Evolutionary conservation across 495 filamentous ascomycete genomes (phyloP), one percentile per base, ranked within the genome.

Genomic region (Talaromyces borbonicus): DNA sequence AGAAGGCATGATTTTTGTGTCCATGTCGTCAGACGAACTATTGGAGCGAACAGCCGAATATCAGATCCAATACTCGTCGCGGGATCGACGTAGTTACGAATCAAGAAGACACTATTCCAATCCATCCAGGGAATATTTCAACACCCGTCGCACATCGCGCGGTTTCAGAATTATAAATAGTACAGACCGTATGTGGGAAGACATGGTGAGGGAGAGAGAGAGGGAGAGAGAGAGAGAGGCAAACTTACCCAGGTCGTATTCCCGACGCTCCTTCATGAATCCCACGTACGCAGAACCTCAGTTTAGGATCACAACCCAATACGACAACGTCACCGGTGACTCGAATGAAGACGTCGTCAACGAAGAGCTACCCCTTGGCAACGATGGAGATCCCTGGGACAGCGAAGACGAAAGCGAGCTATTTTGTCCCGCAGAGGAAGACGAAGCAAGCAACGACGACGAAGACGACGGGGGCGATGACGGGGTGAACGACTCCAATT

Each of bases 1-100:
- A 66, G 87, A 93, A 71, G 90, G 90, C 18, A 85, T 95, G 81
- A 77, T 97, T 5, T 95, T 96, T 57, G 74, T 96, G 29, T 79
- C 85, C 4, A 94, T 95, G 89, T 74, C 76, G 14, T 72, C 77
- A 9, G 77, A 90, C 47, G 84, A 90, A 45, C 69, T 94, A 12
- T 61, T 92, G 22, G 69, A 67, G 26, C 75, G 84, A 40, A 90
- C 88, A 5, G 78, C 83, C 8, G 71, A 75, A 37, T 92, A 90
- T 53, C 78, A 87, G 47, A 81, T 92, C 18, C 78, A 82, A 49
- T 88, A 87, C 49, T 58, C 62, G 5, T 63, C 48, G 42, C 62
- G 33, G 22, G 35, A 49, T 20, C 61, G 55, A 31, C 55, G 57
- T 23, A 49, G 52, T 16, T 60, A 55, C 19, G 53, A 58, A 29